Evolutionary conservation across 202 grass and related monocot genomes (phyloP), one percentile per base, ranked within the genome.

Genomic region (Cymbopogon flexuosus): DNA sequence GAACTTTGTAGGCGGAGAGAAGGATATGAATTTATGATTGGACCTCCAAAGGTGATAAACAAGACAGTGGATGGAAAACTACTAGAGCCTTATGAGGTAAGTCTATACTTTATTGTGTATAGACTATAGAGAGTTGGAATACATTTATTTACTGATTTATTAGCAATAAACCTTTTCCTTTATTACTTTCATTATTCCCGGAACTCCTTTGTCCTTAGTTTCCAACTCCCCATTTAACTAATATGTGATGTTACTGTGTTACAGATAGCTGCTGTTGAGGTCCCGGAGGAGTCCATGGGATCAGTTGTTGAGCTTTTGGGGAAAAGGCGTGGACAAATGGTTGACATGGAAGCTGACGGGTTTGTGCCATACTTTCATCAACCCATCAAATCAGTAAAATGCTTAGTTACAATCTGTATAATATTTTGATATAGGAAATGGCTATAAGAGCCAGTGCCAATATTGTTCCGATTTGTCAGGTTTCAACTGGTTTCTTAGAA

Each of bases 1-100:
- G 73, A 78, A 58, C 63, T 81, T 62, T 88, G 29, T 87, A 98
- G 95, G 95, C 80, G 95, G 86, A 94, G 95, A 76, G 95, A 98
- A 93, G 95, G 92, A 82, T 98, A 85, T 72, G 95, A 98, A 70
- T 98, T 98, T 89, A 98, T 98, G 95, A 93, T 98, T 73, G 95
- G 95, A 71, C 92, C 95, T 60, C 95, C 95, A 49, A 98, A 98
- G 82, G 95, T 98, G 82, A 98, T 98, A 56, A 98, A 94, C 77
- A 98, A 98, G 89, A 86, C 49, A 8, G 79, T 98, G 40, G 73
- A 93, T 83, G 92, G 87, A 67, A 93, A 94, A 66, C 24, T 83
- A 51, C 86, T 89, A 37, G 95, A 94, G 77, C 95, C 95, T 56
- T 98, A 94, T 65, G 95, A 98, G 92, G 95, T 98, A 84, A 46